Evolutionary conservation across 768 basidiomycete species (phyloP), one percentile per base, ranked within the genome.

Genomic region (Calvatia gigantea): DNA sequence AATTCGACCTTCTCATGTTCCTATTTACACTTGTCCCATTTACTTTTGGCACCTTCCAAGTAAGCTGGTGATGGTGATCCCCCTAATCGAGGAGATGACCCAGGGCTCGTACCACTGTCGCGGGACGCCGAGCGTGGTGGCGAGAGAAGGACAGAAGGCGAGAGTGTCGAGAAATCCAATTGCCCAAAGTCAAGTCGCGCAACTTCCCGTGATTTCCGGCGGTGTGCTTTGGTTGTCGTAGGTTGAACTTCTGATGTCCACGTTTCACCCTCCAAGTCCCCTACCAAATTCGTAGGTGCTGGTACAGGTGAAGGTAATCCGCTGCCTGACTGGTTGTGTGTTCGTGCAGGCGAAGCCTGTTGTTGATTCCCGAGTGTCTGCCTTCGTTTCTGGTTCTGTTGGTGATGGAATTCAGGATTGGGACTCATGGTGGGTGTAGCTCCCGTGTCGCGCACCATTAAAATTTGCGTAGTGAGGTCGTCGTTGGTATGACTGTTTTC

Each of bases 371-470:
- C 64, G 54, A 58, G 49, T 37, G 59, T 37, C 14, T 42, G 37
- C 9, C 33, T 32, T 21, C 25, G 59, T 44, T 57, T 44, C 58
- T 59, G 54, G 48, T 64, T 65, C 33, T 62, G 67, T 60, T 67
- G 67, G 28, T 69, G 64, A 55, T 69, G 65, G 55, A 77, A 82
- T 31, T 69, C 73, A 23, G 76, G 76, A 55, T 78, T 80, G 2
- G 80, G 79, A 60, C 75, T 77, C 71, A 79, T 72, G 14, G 70
- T 75, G 7, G 73, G 78, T 23, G 76, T 78, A 37, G 76, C 76
- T 29, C 77, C 78, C n/a, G 78, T 77, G 64, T 82, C 75, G 25
- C 72, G 66, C 6, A 79, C 74, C 57, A 79, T 75, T 31, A 76
- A 68, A 38, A 75, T 72, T 43, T 72, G 69, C 8, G 58, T 37